These are phyloP conservation scores for Saturnispora gosingensis DNA, from an alignment of 805 yeast genomes.

Conservation along the genomic window DNA sequence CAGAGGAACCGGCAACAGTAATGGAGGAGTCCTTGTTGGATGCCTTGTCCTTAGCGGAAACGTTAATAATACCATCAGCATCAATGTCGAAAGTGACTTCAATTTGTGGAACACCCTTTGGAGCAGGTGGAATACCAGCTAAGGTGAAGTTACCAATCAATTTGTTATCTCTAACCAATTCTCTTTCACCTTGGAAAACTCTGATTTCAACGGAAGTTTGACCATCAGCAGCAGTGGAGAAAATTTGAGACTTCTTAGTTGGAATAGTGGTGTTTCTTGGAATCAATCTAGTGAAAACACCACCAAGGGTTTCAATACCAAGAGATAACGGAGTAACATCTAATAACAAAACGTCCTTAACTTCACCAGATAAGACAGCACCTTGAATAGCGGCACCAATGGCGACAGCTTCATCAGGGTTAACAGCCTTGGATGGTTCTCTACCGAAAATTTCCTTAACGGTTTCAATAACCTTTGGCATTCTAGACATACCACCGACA, in stretches of 20 bases:
- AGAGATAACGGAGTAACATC: constrained; percentile 84
- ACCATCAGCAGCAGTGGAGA: constrained; percentile 94
- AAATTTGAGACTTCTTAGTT: constrained; percentile 91
- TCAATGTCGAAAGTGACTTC: constrained; percentile 94
- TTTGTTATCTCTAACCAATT: constrained; percentile 95
- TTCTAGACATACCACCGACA: constrained; percentile 87
- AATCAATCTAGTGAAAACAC: constrained; percentile 88
- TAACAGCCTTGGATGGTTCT: constrained; percentile 62
- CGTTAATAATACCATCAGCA: constrained; percentile 87
- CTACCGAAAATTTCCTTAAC: constrained; percentile 53
- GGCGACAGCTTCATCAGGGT: constrained; percentile 93
- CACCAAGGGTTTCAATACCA: constrained; percentile 97
- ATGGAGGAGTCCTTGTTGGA: constrained; percentile 71
- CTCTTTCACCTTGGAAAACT: constrained; percentile 99
- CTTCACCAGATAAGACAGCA: constrained; percentile 76
- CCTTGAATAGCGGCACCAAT: constrained; percentile 88
- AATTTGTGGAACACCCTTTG: constrained; percentile 90
- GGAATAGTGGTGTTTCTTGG: constrained; percentile 95
- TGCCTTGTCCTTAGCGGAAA: constrained; percentile 70
- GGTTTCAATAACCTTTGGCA: constrained; percentile 66
- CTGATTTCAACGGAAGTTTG: constrained; percentile 95
- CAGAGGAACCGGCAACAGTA: constrained; percentile 61
- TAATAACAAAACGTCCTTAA: constrained; percentile 63
- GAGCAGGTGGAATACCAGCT: constrained; percentile 91
- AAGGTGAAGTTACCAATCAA: constrained; percentile 94